Conservation (phyloP, 352 stramenopile species). For the Peronospora farinosa region DNA sequence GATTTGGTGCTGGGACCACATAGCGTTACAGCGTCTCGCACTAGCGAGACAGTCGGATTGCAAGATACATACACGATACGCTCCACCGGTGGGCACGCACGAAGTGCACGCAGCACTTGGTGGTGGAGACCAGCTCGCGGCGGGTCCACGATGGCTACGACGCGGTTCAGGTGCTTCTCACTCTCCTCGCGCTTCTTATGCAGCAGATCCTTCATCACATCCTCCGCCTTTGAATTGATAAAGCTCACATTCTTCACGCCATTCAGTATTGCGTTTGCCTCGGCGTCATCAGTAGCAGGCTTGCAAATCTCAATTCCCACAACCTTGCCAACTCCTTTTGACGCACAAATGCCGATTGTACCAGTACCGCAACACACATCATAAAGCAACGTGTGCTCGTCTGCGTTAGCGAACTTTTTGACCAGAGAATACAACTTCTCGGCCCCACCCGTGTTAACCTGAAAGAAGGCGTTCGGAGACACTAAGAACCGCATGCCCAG, state of each 20-base stretch:
- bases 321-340: conserved; percentile 70
- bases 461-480: conserved; percentile 91
- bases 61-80: conserved; percentile 97
- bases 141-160: conserved; percentile 96
- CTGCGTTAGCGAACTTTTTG: conserved; percentile 73
- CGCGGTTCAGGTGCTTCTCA: conserved; percentile 53
- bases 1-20: conserved; percentile 92
- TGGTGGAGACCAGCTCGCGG: conserved; percentile 93
- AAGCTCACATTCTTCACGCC: conserved; percentile 84
- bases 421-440: conserved; percentile 95
- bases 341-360: conserved; percentile 94
- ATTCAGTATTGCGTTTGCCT: conserved; percentile 82
- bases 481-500: conserved; percentile 87
- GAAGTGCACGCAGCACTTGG: conserved; percentile 84
- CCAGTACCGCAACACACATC: conserved; percentile 98
- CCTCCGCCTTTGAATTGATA: conserved; percentile 88
- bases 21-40: conserved; percentile 83
- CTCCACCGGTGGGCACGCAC: conserved; percentile 73
- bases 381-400: conserved; percentile 87
- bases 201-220: conserved; percentile 85
- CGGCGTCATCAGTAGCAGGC: conserved; percentile 86
- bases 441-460: conserved; percentile 93
- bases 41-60: conserved; percentile 94
- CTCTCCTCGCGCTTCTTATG: conserved; percentile 47
- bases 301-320: conserved; percentile 88